A percentile compares a stretch with the other conserved stretches of the same genome.
Evolutionary conservation across 2,329 filamentous ascomycete genomes (phyloP).

Genomic region (Juglanconis sp.): DNA sequence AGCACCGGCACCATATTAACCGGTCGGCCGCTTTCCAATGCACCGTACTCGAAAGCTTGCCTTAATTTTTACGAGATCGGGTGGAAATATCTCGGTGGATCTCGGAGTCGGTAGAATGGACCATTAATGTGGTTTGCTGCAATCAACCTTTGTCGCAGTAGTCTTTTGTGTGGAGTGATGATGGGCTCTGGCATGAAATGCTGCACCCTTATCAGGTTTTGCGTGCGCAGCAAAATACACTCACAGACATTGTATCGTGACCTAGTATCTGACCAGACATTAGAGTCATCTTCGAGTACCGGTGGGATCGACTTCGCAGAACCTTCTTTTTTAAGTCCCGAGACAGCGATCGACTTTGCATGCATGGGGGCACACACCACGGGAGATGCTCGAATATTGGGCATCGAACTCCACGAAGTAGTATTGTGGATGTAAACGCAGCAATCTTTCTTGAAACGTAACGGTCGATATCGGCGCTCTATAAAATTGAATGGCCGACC

Average conservation of each 20-base stretch:
- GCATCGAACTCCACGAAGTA: background rate
- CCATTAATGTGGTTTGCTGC: background rate
- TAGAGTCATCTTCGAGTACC: background rate
- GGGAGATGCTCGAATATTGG: background rate
- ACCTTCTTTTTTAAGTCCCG: background rate
- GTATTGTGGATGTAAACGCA: background rate
- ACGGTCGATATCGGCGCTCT: conserved; percentile 1
- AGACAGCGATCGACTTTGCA: conserved; percentile 3
- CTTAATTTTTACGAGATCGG: background rate
- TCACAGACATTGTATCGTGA: background rate
- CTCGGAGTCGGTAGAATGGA: background rate
- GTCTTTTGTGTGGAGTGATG: background rate
- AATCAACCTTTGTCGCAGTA: background rate
- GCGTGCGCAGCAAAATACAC: background rate
- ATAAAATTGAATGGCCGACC: background rate
- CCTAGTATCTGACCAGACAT: background rate
- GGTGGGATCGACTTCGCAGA: background rate
- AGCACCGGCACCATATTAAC: background rate
- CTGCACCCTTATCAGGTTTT: background rate
- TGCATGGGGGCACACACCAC: background rate
- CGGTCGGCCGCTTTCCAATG: too few species aligned
- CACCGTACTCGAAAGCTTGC: background rate
- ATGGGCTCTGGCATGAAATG: background rate
- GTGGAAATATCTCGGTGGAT: background rate
- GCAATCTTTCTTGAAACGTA: background rate